A percentile compares a stretch with the other conserved stretches of the same genome.
phyloP scores from a whole-genome alignment of 1,284 basidiomycete species.

The Leccinum fallax region DNA sequence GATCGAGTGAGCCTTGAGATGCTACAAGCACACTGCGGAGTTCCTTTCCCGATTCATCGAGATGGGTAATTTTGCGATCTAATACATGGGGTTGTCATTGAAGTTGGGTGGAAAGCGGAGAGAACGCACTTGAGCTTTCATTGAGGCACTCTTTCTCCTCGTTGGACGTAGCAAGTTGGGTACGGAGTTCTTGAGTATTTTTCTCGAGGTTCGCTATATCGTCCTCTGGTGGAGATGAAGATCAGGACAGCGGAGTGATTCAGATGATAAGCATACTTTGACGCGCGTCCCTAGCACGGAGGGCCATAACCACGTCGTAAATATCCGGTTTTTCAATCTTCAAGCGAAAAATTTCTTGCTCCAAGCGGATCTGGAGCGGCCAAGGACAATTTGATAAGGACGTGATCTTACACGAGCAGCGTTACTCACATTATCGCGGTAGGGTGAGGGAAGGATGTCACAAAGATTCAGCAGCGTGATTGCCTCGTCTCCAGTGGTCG shows the following conservation, averaged over 20 bases:
- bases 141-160: too few species aligned
- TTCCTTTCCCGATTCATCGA: background rate
- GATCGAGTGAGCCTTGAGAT: background rate
- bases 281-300: too few species aligned
- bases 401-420: too few species aligned
- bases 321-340: background rate
- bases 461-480: too few species aligned
- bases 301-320: too few species aligned
- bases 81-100: background rate
- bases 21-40: background rate
- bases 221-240: background rate
- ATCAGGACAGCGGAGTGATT: background rate
- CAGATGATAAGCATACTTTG: background rate
- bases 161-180: background rate
- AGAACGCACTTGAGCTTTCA: too few species aligned
- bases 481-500: too few species aligned
- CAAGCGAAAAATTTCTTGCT: rapidly evolving
- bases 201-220: background rate
- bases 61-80: background rate
- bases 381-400: too few species aligned
- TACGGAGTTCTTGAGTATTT: background rate
- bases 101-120: background rate
- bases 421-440: too few species aligned
- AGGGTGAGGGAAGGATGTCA: too few species aligned
- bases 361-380: too few species aligned